Conservation (phyloP, 2,329 filamentous ascomycete genomes). For the Pseudogymnoascus sp. region DNA sequence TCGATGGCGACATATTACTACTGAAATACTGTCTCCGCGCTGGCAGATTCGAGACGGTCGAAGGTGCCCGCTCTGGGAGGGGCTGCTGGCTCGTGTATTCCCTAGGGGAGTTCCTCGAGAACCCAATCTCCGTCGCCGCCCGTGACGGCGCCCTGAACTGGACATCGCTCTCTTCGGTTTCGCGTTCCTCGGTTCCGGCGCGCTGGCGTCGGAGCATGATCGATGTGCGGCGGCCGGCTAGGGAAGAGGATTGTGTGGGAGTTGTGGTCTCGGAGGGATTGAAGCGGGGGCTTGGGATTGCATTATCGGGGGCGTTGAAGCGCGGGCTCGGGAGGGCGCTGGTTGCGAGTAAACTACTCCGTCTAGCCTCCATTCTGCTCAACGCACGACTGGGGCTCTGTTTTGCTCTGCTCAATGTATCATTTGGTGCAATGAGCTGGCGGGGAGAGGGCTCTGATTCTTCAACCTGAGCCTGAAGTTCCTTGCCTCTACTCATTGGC, state of each 20-base stretch:
- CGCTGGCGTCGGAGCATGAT: slow-evolving; percentile 36
- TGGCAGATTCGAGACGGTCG: slow-evolving; percentile 39
- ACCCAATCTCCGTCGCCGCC: slow-evolving; percentile 47
- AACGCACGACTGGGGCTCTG: slow-evolving; percentile 20
- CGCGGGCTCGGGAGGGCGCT: slow-evolving; percentile 25
- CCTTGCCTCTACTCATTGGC: slow-evolving; percentile 16
- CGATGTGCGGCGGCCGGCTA: slow-evolving; percentile 47
- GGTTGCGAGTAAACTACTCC: slow-evolving; percentile 27
- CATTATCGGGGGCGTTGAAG: slow-evolving; percentile 23
- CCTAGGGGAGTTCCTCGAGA: slow-evolving; percentile 29
- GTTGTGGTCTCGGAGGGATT: slow-evolving; percentile 25
- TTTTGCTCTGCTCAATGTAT: slow-evolving; percentile 1
- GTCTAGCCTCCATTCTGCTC: slow-evolving; percentile 26
- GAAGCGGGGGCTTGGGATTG: slow-evolving; percentile 26
- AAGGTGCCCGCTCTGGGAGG: slow-evolving; percentile 29
- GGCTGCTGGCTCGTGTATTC: slow-evolving; percentile 34
- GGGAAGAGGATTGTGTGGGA: slow-evolving; percentile 38
- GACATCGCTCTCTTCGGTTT: slow-evolving; percentile 40
- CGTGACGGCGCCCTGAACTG: slow-evolving; percentile 49
- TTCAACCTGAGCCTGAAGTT: not conserved
- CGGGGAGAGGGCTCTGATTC: not conserved
- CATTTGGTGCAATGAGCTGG: not conserved
- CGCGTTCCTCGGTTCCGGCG: slow-evolving; percentile 25
- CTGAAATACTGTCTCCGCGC: slow-evolving; percentile 44
- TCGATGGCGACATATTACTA: slow-evolving; percentile 36